These are phyloP conservation scores for Alternaria sp. DNA, from an alignment of 2,329 filamentous ascomycete genomes.

Conservation along the genomic window DNA sequence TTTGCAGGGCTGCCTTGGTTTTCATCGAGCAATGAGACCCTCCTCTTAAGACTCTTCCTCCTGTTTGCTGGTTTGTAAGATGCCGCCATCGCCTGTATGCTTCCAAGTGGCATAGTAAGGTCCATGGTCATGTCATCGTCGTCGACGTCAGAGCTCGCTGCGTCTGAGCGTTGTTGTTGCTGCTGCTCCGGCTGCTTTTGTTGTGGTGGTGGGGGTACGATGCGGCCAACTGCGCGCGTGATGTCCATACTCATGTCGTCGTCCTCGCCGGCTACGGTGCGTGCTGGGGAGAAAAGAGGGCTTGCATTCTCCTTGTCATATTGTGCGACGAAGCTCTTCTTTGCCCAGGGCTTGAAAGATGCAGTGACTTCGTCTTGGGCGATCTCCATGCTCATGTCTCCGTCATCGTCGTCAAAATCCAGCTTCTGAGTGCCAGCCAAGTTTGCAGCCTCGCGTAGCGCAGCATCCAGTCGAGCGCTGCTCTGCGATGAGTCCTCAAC, in stretches of 20 bases:
- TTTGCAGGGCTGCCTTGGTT: constrained; percentile 48
- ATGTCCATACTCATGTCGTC: constrained; percentile 93
- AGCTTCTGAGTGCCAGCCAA: constrained; percentile 76
- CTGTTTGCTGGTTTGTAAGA: constrained; percentile 34
- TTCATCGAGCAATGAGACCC: constrained; percentile 49
- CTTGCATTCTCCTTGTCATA: constrained; percentile 59
- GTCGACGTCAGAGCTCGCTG: constrained; percentile 48
- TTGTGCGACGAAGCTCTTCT: constrained; percentile 56
- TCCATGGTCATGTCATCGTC: constrained; percentile 62
- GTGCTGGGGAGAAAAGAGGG: constrained; percentile 55
- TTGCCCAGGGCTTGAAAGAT: constrained; percentile 75
- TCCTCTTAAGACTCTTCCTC: constrained; percentile 52
- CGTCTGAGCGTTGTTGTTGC: constrained; percentile 32
- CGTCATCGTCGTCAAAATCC: constrained; percentile 56
- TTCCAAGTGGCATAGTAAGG: constrained; percentile 62
- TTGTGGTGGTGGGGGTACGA: constrained; percentile 61
- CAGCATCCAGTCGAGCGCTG: constrained; percentile 77
- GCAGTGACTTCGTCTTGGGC: constrained; percentile 74
- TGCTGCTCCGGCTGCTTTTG: constrained; percentile 20
- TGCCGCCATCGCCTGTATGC: constrained; percentile 50
- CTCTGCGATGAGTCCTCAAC: constrained; percentile 67
- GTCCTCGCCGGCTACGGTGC: constrained; percentile 51
- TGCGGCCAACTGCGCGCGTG: constrained; percentile 80
- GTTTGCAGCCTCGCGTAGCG: constrained; percentile 74
- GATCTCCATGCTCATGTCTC: constrained; percentile 60